These are phyloP conservation scores for Globisporangium paroecandrum DNA, from an alignment of 352 stramenopile species.

Conservation along the genomic window DNA sequence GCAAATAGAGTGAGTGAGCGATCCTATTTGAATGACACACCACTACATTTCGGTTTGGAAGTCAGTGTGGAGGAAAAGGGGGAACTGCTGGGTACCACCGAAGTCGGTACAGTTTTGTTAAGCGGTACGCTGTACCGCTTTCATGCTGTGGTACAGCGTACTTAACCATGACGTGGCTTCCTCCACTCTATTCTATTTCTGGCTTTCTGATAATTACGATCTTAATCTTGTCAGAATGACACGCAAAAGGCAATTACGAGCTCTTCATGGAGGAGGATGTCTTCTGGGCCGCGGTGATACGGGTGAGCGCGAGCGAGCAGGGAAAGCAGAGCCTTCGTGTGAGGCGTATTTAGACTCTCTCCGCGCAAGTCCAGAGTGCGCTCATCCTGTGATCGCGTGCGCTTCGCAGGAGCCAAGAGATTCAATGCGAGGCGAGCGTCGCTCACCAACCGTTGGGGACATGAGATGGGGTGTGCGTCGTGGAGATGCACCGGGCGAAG, in stretches of 20 bases:
- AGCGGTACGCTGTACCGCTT: constrained; percentile 6
- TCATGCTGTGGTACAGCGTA: not conserved
- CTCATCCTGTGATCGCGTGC: not conserved
- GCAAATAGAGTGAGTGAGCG: not conserved
- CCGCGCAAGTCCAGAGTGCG: not conserved
- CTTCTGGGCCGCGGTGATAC: not conserved
- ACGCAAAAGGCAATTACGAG: not conserved
- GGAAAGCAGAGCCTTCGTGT: not conserved
- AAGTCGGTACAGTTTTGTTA: not conserved
- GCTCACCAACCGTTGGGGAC: not conserved
- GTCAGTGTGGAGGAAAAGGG: constrained; percentile 3
- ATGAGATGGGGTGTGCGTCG: not conserved
- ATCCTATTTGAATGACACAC: constrained; percentile 7
- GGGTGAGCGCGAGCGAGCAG: not conserved
- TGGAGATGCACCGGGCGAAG: not conserved
- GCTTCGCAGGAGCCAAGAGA: not conserved
- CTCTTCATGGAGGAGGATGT: not conserved
- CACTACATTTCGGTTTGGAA: not conserved
- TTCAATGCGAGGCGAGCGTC: not conserved
- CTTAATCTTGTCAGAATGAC: not conserved
- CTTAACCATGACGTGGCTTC: not conserved
- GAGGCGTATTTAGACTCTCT: not conserved
- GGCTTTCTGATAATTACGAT: constrained; percentile 6
- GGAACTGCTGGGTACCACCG: constrained; percentile 1
- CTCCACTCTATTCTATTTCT: not conserved